Percentiles rank a stretch among this genome's conserved stretches.
Conservation (phyloP, 2,329 filamentous ascomycete species). For the Calonectria multiphialidica region DNA sequence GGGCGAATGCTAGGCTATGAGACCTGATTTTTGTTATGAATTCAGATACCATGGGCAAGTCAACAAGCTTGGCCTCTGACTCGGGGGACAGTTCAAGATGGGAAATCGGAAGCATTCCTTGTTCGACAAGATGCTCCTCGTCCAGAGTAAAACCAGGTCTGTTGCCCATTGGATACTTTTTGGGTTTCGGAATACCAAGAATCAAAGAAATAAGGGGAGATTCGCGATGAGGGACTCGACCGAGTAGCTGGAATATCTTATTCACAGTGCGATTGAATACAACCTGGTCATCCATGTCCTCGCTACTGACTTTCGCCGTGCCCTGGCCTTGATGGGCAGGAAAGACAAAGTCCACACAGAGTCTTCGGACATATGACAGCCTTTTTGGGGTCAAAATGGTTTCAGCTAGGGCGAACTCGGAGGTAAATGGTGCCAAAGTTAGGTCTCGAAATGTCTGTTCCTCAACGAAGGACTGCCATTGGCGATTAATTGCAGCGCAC, state of each 20-base stretch:
- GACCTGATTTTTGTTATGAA: background rate
- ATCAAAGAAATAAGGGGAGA: background rate
- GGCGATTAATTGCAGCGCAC: background rate
- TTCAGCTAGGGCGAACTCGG: background rate
- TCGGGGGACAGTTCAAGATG: background rate
- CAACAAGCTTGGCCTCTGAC: background rate
- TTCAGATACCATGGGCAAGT: constrained; percentile 1
- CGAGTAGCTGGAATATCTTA: background rate
- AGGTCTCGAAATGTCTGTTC: background rate
- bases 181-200: background rate
- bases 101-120: background rate
- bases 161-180: background rate
- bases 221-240: background rate
- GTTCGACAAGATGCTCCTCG: background rate
- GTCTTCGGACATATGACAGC: background rate
- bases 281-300: background rate
- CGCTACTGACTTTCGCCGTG: background rate
- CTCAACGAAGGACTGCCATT: background rate
- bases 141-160: background rate
- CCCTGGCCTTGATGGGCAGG: background rate
- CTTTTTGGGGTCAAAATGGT: background rate
- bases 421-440: background rate
- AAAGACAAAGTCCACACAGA: background rate
- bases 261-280: background rate
- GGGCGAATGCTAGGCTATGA: background rate